phyloP scores from a whole-genome alignment of 192 early-diverging fungal species.

The Coemansia sp. region DNA sequence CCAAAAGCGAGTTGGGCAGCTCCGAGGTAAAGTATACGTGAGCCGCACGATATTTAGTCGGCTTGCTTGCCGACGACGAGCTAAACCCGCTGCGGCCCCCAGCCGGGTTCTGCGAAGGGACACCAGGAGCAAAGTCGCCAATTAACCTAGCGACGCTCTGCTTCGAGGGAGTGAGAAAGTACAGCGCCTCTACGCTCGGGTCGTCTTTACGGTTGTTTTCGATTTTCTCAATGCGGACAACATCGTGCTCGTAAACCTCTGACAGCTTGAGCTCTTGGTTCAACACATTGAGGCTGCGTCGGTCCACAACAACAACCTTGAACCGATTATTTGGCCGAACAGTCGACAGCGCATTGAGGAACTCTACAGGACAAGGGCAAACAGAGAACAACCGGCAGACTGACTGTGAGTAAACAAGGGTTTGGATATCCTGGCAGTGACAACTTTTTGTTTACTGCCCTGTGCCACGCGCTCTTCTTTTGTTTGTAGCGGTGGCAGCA shows the following conservation, averaged over 20 bases:
- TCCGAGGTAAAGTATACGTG: constrained; percentile 56
- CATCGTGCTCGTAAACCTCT: constrained; percentile 49
- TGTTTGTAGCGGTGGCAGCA: neutral
- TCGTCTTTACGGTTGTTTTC: constrained; percentile 50
- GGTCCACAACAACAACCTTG: constrained; percentile 54
- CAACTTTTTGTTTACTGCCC: neutral
- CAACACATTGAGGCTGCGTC: constrained; percentile 44
- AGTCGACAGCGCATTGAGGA: constrained; percentile 46
- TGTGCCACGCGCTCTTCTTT: neutral
- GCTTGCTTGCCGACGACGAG: constrained; percentile 1
- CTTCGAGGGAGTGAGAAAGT: constrained; percentile 53
- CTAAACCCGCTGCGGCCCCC: neutral
- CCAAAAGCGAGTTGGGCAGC: constrained; percentile 43
- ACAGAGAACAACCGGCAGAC: neutral
- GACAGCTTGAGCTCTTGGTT: constrained; percentile 42
- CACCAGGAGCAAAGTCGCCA: constrained; percentile 25
- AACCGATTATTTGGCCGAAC: constrained; percentile 49
- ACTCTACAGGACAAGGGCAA: constrained; percentile 35
- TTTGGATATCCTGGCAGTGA: neutral
- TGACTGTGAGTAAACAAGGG: constrained; percentile 7
- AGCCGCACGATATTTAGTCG: constrained; percentile 40
- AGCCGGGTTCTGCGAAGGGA: constrained; percentile 6
- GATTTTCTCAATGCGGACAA: constrained; percentile 49
- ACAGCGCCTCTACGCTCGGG: constrained; percentile 49
- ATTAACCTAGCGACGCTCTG: constrained; percentile 43